phyloP scores from a whole-genome alignment of 257 asterid genomes.

The Asclepias syriaca region DNA sequence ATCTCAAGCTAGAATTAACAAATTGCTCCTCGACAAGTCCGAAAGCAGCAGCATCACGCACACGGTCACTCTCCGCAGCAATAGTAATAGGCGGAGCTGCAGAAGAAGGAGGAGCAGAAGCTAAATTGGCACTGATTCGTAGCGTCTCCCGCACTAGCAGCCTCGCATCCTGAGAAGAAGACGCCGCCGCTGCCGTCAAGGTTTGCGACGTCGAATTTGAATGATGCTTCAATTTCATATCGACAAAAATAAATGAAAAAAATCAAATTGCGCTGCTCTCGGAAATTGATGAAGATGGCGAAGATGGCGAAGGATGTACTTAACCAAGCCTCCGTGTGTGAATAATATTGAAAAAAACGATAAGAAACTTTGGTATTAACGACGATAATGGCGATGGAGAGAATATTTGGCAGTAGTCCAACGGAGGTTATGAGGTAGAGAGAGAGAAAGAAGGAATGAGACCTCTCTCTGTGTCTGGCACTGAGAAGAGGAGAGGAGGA shows the following conservation, averaged over 20 bases:
- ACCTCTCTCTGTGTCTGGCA: neutral
- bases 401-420: neutral
- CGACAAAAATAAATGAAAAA: no score
- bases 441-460: neutral
- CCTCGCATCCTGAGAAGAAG: conserved; percentile 54
- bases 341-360: neutral
- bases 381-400: conserved; percentile 7
- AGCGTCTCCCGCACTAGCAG: conserved; percentile 88
- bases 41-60: conserved; percentile 37
- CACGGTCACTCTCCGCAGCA: conserved; percentile 12
- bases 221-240: conserved; percentile 67
- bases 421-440: conserved; percentile 20
- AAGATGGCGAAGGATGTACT: neutral
- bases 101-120: conserved; percentile 55
- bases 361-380: conserved; percentile 20
- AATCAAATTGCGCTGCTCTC: neutral
- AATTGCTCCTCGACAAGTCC: conserved; percentile 61
- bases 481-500: neutral
- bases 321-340: no score
- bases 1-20: conserved; percentile 64
- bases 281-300: neutral
- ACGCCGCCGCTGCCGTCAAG: conserved; percentile 32
- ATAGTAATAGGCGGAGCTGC: conserved; percentile 27
- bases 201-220: conserved; percentile 62
- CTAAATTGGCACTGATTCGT: conserved; percentile 94